Conservation (phyloP, 2,329 filamentous ascomycete species). For the Neobulgaria alba region DNA sequence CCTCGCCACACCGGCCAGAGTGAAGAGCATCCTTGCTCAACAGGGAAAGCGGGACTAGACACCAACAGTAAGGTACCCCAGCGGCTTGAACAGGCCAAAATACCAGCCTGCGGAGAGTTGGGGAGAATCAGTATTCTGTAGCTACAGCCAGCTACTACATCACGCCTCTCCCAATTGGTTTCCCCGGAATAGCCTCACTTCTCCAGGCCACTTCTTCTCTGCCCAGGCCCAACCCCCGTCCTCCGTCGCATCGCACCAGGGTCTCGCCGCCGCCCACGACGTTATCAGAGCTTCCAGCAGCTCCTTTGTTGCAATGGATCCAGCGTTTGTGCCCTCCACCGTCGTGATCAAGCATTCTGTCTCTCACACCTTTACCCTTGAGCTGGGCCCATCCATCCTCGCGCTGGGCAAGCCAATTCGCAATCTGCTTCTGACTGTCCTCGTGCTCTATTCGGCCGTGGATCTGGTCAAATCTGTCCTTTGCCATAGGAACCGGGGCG, state of each 20-base stretch:
- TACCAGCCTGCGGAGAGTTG: too few species aligned
- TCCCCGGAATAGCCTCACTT: neutral
- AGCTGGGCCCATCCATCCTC: constrained; percentile 40
- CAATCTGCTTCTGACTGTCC: constrained; percentile 39
- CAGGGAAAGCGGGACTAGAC: too few species aligned
- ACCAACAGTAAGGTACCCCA: too few species aligned
- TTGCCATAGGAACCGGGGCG: constrained; percentile 10
- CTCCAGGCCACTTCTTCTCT: neutral
- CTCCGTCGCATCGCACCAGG: too few species aligned
- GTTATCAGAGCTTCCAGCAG: too few species aligned
- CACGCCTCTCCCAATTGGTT: neutral
- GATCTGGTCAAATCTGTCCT: constrained; percentile 33
- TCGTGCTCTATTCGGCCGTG: constrained; percentile 30
- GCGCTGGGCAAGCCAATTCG: constrained; percentile 42
- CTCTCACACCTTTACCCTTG: constrained; percentile 41
- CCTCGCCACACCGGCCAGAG: neutral
- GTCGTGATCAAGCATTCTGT: constrained; percentile 38
- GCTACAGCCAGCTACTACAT: neutral
- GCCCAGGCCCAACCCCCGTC: too few species aligned
- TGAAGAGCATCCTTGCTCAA: too few species aligned
- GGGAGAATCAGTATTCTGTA: too few species aligned
- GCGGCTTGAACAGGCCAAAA: too few species aligned
- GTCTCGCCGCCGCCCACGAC: too few species aligned
- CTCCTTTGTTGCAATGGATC: constrained; percentile 22
- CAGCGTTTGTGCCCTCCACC: constrained; percentile 33